Evolutionary conservation across 73 alveolate genomes (phyloP), one percentile per base, ranked within the genome.

Genomic region (Breviolum minutum): DNA sequence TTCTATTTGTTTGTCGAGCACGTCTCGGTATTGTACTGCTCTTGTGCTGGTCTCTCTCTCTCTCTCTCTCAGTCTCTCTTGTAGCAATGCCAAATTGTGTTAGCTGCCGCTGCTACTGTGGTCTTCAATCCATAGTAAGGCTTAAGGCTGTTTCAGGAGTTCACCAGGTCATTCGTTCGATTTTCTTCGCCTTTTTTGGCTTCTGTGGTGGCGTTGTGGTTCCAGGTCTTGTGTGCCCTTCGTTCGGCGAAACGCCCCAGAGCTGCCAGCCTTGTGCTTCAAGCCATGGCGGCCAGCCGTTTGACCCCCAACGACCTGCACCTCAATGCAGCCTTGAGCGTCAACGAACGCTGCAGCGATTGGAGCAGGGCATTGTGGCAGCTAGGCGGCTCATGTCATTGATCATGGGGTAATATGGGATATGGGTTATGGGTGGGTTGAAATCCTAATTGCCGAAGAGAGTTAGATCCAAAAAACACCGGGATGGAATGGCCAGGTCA

Each of bases 291-390:
- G 12, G 19, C 22, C 27, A 64, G 70, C 87, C 97, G 97, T 24
- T 10, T 91, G 89, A 13, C 20, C 19, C 97, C 97, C 79, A 91
- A 91, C 74, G 76, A 22, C 64, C 13, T 91, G 63, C 97, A 91
- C 88, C 30, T 70, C 88, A 54, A 70, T 80, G 84, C 88, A 29
- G 68, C 88, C 79, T 30, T 91, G 63, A 73, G 97, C 97, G 97
- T 64, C 40, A 71, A 76, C 88, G 63, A 6, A 27, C 73, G 92
- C 2, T 8, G 92, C 92, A 61, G 92, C 76, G 92, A 54, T 24
- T 83, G 92, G 92, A 61, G 62, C 76, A 7, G 48, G 61, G 92
- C 92, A 11, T 26, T 83, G 73, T 54, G 73, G 92, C 76, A 61
- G 92, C n/a, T 83, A 20, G 90, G 90, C 26, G 54, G 54, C 54